Conservation (phyloP, 768 basidiomycete species). For the Tylopilus plumbeoviolaceoides region DNA sequence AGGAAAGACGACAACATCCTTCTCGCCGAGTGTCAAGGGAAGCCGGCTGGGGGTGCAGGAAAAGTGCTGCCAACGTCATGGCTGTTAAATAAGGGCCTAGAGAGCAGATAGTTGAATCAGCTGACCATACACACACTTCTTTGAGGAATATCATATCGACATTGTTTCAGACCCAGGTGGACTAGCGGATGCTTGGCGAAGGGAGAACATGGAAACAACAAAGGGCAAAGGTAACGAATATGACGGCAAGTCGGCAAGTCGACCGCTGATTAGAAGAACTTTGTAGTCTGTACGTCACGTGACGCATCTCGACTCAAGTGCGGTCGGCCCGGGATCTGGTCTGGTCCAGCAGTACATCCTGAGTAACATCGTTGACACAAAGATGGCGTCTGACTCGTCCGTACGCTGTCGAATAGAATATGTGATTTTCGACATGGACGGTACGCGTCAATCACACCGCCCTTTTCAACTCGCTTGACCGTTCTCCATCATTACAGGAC, state of each 20-base stretch:
- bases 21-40: neutral
- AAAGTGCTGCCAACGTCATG: neutral
- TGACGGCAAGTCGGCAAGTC: neutral
- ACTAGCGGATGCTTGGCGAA: neutral
- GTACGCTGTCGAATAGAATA: slow-evolving; percentile 42
- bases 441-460: slow-evolving; percentile 28
- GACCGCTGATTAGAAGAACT: too few species aligned
- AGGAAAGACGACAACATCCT: slow-evolving; percentile 11
- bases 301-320: too few species aligned
- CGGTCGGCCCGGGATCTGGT: too few species aligned
- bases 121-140: neutral
- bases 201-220: neutral
- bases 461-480: neutral
- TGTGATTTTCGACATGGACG: slow-evolving; percentile 74
- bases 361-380: too few species aligned
- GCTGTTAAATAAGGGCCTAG: neutral
- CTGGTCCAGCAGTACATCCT: too few species aligned
- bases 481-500: slow-evolving; percentile 37
- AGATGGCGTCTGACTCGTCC: slow-evolving; percentile 9
- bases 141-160: neutral
- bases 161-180: neutral
- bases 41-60: neutral
- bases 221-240: neutral
- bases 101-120: neutral
- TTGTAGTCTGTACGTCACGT: too few species aligned